These are phyloP conservation scores for Chaetoceros muelleri DNA, from an alignment of 108 stramenopile species.

Conservation along the genomic window DNA sequence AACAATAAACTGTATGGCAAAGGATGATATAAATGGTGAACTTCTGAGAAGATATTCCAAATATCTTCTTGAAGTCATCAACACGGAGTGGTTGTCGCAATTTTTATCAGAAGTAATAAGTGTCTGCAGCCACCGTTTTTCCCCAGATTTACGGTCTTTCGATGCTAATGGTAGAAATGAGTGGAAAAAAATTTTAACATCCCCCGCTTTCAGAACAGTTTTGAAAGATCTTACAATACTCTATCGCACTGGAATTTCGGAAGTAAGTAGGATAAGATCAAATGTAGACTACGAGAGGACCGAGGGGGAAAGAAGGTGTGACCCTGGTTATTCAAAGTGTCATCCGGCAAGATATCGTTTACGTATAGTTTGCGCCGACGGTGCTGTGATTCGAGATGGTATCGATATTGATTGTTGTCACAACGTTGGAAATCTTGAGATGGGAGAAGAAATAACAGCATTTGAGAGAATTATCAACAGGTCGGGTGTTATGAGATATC, in stretches of 20 bases:
- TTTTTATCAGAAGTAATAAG: constrained; percentile 46
- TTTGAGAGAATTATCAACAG: constrained; percentile 80
- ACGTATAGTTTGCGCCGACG: constrained; percentile 80
- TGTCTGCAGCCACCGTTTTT: constrained; percentile 36
- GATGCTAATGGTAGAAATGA: constrained; percentile 7
- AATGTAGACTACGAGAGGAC: constrained; percentile 42
- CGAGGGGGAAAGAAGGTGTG: constrained; percentile 23
- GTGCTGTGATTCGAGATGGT: constrained; percentile 84
- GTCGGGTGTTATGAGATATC: constrained; percentile 85
- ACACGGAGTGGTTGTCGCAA: constrained; percentile 49
- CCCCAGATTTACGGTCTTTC: background rate
- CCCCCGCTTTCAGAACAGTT: constrained; percentile 32
- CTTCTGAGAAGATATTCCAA: constrained; percentile 13
- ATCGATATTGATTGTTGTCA: constrained; percentile 86
- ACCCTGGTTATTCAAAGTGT: constrained; percentile 7
- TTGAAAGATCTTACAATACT: constrained; percentile 33
- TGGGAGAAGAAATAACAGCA: constrained; percentile 74
- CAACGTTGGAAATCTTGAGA: constrained; percentile 74
- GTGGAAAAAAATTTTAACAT: constrained; percentile 61
- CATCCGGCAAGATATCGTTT: constrained; percentile 43
- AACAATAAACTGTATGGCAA: constrained; percentile 32
- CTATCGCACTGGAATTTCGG: constrained; percentile 53
- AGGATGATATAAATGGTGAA: constrained; percentile 4
- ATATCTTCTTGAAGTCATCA: constrained; percentile 39
- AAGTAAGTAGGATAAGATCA: constrained; percentile 61